These are phyloP conservation scores for Neoascochyta sp. DNA, from an alignment of 2,329 filamentous ascomycete genomes.

Conservation along the genomic window DNA sequence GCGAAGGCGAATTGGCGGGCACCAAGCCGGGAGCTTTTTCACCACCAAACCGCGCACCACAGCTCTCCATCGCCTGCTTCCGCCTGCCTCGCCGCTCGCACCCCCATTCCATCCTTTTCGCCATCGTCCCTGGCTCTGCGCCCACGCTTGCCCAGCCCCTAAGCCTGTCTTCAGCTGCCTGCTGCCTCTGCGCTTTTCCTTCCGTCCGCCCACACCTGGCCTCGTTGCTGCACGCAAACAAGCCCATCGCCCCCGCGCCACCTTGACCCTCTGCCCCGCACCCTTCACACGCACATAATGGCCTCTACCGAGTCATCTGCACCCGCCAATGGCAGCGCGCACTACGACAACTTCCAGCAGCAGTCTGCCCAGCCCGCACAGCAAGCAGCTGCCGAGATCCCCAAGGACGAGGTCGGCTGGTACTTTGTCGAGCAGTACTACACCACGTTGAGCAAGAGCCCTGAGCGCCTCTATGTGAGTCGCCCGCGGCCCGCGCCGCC, in stretches of 20 bases:
- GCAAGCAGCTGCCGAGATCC: slow-evolving; percentile 45
- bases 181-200: slow-evolving; percentile 9
- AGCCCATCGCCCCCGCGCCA: slow-evolving; percentile 5
- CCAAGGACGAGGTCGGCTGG: slow-evolving; percentile 96
- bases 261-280: slow-evolving; percentile 5
- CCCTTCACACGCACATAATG: slow-evolving; percentile 20
- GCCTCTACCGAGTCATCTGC: slow-evolving; percentile 33
- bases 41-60: slow-evolving; percentile 7
- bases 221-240: slow-evolving; percentile 13
- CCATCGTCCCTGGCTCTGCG: no score
- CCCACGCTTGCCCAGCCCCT: no score
- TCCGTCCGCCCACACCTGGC: slow-evolving; percentile 9
- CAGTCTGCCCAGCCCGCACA: slow-evolving; percentile 24
- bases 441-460: slow-evolving; percentile 89
- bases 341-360: slow-evolving; percentile 40
- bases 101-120: slow-evolving; percentile 4
- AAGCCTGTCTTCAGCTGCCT: no score
- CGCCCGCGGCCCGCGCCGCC: neutral
- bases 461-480: slow-evolving; percentile 78
- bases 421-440: slow-evolving; percentile 99
- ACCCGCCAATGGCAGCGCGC: slow-evolving; percentile 48
- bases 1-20: neutral
- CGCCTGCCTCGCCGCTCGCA: slow-evolving; percentile 5
- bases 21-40: slow-evolving; percentile 9
- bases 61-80: slow-evolving; percentile 5